phyloP scores from a whole-genome alignment of 345 rosid species.

The Gossypium stocksii region DNA sequence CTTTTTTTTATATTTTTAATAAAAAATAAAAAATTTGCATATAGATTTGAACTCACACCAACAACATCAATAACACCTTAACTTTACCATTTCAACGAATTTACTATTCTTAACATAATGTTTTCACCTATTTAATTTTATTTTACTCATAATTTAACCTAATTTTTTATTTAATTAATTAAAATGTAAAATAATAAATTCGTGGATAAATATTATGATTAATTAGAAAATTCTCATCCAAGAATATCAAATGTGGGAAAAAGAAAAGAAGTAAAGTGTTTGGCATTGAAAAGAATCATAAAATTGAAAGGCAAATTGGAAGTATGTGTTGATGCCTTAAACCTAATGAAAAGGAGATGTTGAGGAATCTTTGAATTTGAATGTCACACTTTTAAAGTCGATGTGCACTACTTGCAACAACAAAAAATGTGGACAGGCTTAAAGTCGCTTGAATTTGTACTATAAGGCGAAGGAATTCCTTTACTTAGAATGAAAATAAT shows the following conservation, averaged over 20 bases:
- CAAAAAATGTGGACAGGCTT: slow-evolving; percentile 8
- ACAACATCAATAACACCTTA: too few relatives aligned
- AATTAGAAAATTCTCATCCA: neutral
- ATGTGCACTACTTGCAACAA: neutral
- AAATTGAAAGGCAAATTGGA: slow-evolving; percentile 7
- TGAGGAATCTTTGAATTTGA: slow-evolving; percentile 14
- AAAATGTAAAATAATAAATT: too few relatives aligned
- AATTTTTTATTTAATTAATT: too few relatives aligned
- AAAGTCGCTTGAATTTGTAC: neutral
- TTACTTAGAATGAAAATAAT: neutral
- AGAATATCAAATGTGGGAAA: neutral
- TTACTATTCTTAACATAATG: too few relatives aligned
- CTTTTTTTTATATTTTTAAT: too few relatives aligned
- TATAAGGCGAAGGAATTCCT: neutral
- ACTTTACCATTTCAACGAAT: fast-evolving
- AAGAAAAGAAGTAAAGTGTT: neutral
- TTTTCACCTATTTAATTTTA: too few relatives aligned
- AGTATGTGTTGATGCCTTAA: neutral
- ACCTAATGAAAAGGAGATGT: slow-evolving; percentile 3
- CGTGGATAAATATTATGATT: too few relatives aligned
- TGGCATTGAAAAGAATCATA: neutral
- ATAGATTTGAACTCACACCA: too few relatives aligned
- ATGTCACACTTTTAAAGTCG: neutral
- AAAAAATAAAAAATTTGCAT: too few relatives aligned
- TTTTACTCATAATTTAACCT: too few relatives aligned